Conservation (phyloP, 2,329 filamentous ascomycete species). For the Ascochyta clinopodiicola region DNA sequence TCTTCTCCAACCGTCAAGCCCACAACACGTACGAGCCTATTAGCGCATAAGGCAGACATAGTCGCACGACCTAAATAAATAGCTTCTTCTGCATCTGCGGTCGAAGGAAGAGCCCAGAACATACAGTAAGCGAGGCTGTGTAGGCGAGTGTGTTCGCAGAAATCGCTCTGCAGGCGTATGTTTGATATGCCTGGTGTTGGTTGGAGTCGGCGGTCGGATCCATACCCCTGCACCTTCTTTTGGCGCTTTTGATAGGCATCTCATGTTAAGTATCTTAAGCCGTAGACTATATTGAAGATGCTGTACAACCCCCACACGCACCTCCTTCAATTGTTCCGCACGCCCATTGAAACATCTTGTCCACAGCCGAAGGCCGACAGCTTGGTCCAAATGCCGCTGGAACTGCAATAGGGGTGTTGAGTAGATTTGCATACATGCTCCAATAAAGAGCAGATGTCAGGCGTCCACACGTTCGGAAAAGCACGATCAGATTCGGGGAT, state of each 20-base stretch:
- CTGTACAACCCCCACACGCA: not conserved
- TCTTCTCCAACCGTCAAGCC: constrained; percentile 67
- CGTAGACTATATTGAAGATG: not conserved
- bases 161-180: not conserved
- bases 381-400: not conserved
- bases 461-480: not conserved
- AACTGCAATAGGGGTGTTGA: too few species aligned
- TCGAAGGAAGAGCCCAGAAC: not conserved
- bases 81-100: not conserved
- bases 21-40: constrained; percentile 65
- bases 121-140: not conserved
- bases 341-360: not conserved
- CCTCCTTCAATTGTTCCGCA: not conserved
- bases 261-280: not conserved
- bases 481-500: not conserved
- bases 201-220: not conserved
- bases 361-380: not conserved
- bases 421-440: not conserved
- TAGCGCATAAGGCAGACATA: constrained; percentile 23
- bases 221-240: constrained; percentile 1
- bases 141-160: not conserved
- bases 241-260: not conserved
- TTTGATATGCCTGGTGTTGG: not conserved
- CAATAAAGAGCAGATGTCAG: not conserved
- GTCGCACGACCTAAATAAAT: not conserved